Percentiles rank a stretch among this genome's conserved stretches.
phyloP scores from a whole-genome alignment of 2,329 filamentous ascomycete genomes.

The Trichoderma sp. region DNA sequence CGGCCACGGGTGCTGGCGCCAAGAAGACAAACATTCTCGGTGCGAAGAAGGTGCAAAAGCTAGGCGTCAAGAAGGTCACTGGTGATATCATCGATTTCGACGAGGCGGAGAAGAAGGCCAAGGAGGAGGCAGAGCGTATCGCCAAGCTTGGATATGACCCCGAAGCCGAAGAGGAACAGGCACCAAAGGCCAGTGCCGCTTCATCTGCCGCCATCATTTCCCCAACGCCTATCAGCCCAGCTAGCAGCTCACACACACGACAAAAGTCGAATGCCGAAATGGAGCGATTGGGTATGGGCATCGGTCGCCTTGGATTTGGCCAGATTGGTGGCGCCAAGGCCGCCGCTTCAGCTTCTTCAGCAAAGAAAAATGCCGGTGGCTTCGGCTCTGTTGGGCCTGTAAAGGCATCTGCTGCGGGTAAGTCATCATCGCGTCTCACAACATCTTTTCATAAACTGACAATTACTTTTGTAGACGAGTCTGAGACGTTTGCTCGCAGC shows the following conservation, averaged over 20 bases:
- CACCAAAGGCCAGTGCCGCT: constrained; percentile 47
- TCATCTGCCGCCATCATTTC: constrained; percentile 63
- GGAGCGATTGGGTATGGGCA: constrained; percentile 86
- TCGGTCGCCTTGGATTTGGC: constrained; percentile 83
- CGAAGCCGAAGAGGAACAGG: constrained; percentile 71
- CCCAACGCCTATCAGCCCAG: constrained; percentile 74
- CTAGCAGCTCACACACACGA: constrained; percentile 55
- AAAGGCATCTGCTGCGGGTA: constrained; percentile 70
- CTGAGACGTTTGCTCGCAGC: constrained; percentile 77
- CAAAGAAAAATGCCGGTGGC: constrained; percentile 76
- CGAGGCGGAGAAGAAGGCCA: constrained; percentile 93
- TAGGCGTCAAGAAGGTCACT: constrained; percentile 90
- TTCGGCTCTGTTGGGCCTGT: constrained; percentile 84
- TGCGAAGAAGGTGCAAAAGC: constrained; percentile 79
- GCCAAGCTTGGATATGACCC: constrained; percentile 95
- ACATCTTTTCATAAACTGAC: not conserved
- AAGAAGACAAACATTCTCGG: constrained; percentile 86
- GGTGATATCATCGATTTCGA: constrained; percentile 89
- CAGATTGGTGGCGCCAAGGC: constrained; percentile 70
- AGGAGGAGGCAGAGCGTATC: constrained; percentile 95
- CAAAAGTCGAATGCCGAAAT: constrained; percentile 75
- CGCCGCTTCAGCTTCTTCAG: constrained; percentile 48
- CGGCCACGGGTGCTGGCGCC: constrained; percentile 60
- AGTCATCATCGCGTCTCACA: constrained; percentile 25
- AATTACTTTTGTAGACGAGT: constrained; percentile 57